Percentiles rank a stretch among this genome's conserved stretches.
These are phyloP conservation scores for Hanseniaspora valbyensis DNA, from an alignment of 805 yeast genomes.

Conservation along the genomic window DNA sequence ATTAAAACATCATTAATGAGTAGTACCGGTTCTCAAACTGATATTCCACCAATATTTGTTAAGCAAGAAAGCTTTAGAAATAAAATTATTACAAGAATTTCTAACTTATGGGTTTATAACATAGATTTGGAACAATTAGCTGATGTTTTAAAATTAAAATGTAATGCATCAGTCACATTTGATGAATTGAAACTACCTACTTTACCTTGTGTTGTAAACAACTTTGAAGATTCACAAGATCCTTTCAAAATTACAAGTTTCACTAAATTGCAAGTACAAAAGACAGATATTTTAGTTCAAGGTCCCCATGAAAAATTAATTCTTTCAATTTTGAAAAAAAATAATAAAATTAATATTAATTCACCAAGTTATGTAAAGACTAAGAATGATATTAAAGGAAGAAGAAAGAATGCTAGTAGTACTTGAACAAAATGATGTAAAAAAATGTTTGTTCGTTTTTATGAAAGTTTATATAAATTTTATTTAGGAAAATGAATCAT, in stretches of 20 bases:
- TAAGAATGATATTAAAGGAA: conserved; percentile 29
- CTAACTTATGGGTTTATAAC: conserved; percentile 56
- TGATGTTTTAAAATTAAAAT: conserved; percentile 57
- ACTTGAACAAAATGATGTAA: too few relatives aligned
- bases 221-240: conserved; percentile 8
- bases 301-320: conserved; percentile 71
- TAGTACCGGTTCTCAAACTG: conserved; percentile 60
- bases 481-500: background rate
- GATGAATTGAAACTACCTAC: conserved; percentile 36
- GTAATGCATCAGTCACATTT: conserved; percentile 81
- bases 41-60: conserved; percentile 61
- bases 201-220: background rate
- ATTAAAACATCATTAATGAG: conserved; percentile 39
- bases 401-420: conserved; percentile 31
- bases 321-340: conserved; percentile 44
- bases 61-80: conserved; percentile 38
- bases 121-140: conserved; percentile 58
- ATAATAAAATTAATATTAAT: conserved; percentile 51
- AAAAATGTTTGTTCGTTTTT: background rate
- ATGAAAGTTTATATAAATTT: too few relatives aligned
- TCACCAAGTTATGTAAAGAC: conserved; percentile 37
- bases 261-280: conserved; percentile 24
- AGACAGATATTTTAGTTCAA: conserved; percentile 70
- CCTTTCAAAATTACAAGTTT: conserved; percentile 22
- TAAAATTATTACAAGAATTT: conserved; percentile 63